A percentile compares a stretch with the other conserved stretches of the same genome.
Evolutionary conservation across 1,284 basidiomycete genomes (phyloP).

Genomic region (Rhodotorula glutinis): DNA sequence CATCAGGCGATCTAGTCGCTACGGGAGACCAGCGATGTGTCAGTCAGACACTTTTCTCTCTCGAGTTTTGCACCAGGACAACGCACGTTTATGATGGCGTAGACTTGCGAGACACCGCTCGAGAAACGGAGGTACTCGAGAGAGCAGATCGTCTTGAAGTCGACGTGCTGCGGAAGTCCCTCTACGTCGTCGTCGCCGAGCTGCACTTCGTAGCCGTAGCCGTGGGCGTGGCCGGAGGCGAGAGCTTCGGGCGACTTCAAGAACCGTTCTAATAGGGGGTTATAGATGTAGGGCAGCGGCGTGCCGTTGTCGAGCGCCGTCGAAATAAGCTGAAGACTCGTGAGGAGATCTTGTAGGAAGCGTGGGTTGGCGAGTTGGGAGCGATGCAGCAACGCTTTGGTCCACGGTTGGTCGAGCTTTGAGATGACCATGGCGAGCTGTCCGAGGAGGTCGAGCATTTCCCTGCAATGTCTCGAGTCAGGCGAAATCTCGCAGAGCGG

Average conservation of each 20-base stretch:
- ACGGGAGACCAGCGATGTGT: background rate
- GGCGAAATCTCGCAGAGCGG: too few species aligned
- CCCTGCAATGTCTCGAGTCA: slow-evolving; percentile 4
- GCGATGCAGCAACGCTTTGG: slow-evolving; percentile 34
- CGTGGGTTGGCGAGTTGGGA: slow-evolving; percentile 31
- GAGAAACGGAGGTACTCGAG: slow-evolving; percentile 38
- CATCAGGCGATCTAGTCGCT: slow-evolving; percentile 35
- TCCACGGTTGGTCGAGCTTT: slow-evolving; percentile 33
- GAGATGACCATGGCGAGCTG: slow-evolving; percentile 28
- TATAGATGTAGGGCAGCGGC: slow-evolving; percentile 33
- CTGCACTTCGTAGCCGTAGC: slow-evolving; percentile 28
- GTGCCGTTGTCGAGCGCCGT: slow-evolving; percentile 20
- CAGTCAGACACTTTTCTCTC: background rate
- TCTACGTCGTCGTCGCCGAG: slow-evolving; percentile 30
- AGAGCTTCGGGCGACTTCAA: slow-evolving; percentile 30
- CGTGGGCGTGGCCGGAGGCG: slow-evolving; percentile 11
- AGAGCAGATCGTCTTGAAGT: slow-evolving; percentile 36
- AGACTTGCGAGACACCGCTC: slow-evolving; percentile 27
- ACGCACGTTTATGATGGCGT: slow-evolving; percentile 33
- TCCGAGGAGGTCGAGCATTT: slow-evolving; percentile 36
- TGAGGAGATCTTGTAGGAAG: slow-evolving; percentile 32
- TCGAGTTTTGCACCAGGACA: too few species aligned
- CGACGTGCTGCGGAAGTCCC: slow-evolving; percentile 34
- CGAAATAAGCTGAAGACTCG: slow-evolving; percentile 28
- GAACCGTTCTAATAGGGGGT: slow-evolving; percentile 35